A percentile compares a stretch with the other conserved stretches of the same genome.
phyloP scores from a whole-genome alignment of 202 grass and related monocot species.

The Saccharum hybrid region DNA sequence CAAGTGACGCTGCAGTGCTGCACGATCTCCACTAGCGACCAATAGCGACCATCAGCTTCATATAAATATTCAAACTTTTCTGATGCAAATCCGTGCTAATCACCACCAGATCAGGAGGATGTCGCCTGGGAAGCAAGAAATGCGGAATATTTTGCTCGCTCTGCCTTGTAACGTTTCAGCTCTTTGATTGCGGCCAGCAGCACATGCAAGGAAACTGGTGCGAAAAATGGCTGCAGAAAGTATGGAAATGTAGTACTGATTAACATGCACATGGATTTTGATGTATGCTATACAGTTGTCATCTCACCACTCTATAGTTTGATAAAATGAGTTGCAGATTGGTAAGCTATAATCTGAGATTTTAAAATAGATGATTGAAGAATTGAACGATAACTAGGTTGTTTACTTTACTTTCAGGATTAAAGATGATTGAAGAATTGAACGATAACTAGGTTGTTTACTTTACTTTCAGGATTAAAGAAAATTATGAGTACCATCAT shows the following conservation, averaged over 20 bases:
- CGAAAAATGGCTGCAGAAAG: slow-evolving; percentile 81
- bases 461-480: too few relatives aligned
- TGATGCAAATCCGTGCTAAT: slow-evolving; percentile 3
- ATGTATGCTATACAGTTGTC: background rate
- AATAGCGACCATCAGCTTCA: background rate
- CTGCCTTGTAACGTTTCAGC: slow-evolving; percentile 76
- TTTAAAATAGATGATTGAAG: background rate
- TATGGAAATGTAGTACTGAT: background rate
- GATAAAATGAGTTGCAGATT: background rate
- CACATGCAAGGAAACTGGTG: slow-evolving; percentile 87
- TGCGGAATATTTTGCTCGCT: slow-evolving; percentile 67
- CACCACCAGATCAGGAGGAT: slow-evolving; percentile 45
- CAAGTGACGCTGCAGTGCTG: background rate
- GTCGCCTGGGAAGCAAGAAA: slow-evolving; percentile 53
- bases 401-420: background rate
- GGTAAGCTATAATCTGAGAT: background rate
- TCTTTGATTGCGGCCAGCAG: slow-evolving; percentile 87
- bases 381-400: background rate
- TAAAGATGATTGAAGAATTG: too few relatives aligned
- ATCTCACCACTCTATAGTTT: background rate
- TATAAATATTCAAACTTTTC: background rate
- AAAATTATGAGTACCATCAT: background rate
- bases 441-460: too few relatives aligned
- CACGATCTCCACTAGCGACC: background rate
- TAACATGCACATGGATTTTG: background rate